A percentile compares a stretch with the other conserved stretches of the same genome.
Evolutionary conservation across 2,329 filamentous ascomycete genomes (phyloP).

Genomic region (Paramyrothecium roridum): DNA sequence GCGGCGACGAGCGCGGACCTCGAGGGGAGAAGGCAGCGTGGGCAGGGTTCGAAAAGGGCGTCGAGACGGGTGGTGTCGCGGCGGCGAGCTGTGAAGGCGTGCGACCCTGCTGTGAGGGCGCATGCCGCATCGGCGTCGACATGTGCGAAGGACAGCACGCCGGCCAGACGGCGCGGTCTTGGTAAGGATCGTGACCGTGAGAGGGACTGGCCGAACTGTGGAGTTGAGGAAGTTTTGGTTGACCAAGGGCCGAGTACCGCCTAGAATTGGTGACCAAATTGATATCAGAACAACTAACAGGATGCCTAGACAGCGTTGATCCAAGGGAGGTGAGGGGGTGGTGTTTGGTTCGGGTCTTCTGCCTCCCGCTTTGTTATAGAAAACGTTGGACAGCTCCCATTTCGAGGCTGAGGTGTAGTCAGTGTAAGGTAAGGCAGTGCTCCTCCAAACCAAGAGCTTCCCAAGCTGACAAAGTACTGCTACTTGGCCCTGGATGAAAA

Average conservation of each 20-base stretch:
- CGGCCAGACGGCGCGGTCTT: too few species aligned
- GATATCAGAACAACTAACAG: neutral
- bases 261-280: neutral
- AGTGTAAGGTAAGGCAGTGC: too few species aligned
- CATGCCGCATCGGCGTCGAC: conserved; percentile 49
- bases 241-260: neutral
- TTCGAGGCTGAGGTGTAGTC: too few species aligned
- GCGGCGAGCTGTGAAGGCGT: conserved; percentile 50
- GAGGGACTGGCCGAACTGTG: neutral
- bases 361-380: too few species aligned
- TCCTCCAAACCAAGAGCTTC: too few species aligned
- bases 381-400: too few species aligned
- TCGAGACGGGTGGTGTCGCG: conserved; percentile 64
- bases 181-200: neutral
- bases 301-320: neutral
- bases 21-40: conserved; percentile 59
- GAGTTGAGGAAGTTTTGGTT: neutral
- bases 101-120: conserved; percentile 36
- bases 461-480: too few species aligned
- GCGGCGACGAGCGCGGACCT: conserved; percentile 57
- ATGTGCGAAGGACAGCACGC: conserved; percentile 22
- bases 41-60: conserved; percentile 58
- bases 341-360: too few species aligned
- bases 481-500: too few species aligned
- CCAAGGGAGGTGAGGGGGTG: too few species aligned